Percentiles rank a stretch among this genome's conserved stretches.
Conservation (phyloP, 2,329 filamentous ascomycete genomes). For the Colletotrichum tropicicola region DNA sequence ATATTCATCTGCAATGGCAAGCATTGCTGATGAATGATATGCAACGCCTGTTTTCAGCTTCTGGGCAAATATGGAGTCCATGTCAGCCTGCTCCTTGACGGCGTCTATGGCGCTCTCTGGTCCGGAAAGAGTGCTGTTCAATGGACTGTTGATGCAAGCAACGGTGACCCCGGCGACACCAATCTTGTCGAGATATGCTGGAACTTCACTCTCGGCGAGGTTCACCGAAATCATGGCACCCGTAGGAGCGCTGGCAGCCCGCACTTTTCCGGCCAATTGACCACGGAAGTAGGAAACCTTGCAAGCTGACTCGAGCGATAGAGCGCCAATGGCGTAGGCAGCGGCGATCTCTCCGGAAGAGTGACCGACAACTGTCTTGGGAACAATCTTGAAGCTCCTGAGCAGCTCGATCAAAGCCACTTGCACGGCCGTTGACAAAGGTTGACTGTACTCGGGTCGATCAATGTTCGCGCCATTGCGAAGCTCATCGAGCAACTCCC, state of each 20-base stretch:
- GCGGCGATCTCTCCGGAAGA: conserved; percentile 52
- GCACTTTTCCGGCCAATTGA: background rate
- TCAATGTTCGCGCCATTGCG: conserved; percentile 33
- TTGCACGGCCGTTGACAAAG: conserved; percentile 52
- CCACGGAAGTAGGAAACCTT: conserved; percentile 54
- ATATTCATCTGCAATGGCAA: background rate
- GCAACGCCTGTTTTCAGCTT: conserved; percentile 2
- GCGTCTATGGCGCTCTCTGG: conserved; percentile 52
- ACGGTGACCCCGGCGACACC: conserved; percentile 25
- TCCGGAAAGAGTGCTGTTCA: conserved; percentile 60
- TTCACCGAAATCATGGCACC: conserved; percentile 45
- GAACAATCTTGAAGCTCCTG: conserved; percentile 36
- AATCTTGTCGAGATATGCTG: conserved; percentile 30
- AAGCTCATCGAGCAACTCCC: conserved; percentile 34
- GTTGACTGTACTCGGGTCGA: conserved; percentile 38
- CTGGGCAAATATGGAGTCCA: background rate
- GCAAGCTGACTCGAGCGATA: conserved; percentile 51
- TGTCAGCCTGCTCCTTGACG: conserved; percentile 45
- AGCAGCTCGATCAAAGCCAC: conserved; percentile 48
- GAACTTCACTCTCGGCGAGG: conserved; percentile 43
- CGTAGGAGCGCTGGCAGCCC: conserved; percentile 34
- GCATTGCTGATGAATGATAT: conserved; percentile 11
- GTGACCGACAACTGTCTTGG: conserved; percentile 43
- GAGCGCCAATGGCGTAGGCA: conserved; percentile 54
- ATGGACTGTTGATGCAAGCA: conserved; percentile 59